A percentile compares a stretch with the other conserved stretches of the same genome.
These are phyloP conservation scores for Wallacemonas rigidus DNA, from an alignment of 208 protist species.

Conservation along the genomic window DNA sequence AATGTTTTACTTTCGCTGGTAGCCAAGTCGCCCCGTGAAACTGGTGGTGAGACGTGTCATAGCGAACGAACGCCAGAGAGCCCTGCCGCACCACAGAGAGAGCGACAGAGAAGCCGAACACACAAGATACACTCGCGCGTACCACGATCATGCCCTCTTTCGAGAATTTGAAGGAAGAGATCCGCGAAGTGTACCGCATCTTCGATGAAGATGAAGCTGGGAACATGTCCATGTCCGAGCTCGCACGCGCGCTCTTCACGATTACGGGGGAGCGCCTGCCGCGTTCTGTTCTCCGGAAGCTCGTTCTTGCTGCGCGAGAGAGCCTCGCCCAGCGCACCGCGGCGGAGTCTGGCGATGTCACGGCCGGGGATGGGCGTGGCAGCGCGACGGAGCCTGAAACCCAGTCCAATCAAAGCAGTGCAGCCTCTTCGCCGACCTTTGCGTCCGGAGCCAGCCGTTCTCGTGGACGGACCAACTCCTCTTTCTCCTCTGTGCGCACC, in stretches of 20 bases:
- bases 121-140: not conserved
- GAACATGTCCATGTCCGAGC: constrained; percentile 64
- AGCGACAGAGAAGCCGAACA: not conserved
- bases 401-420: not conserved
- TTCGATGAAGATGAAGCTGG: constrained; percentile 84
- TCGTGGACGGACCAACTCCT: not conserved
- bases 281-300: constrained; percentile 51
- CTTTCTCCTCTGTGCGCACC: not conserved
- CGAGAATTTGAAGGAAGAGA: constrained; percentile 64
- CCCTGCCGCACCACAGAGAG: not conserved
- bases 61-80: too few relatives aligned
- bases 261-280: constrained; percentile 72
- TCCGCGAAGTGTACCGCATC: constrained; percentile 80
- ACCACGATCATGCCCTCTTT: constrained; percentile 27
- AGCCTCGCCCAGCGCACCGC: constrained; percentile 30
- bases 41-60: too few relatives aligned
- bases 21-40: too few relatives aligned
- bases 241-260: constrained; percentile 68
- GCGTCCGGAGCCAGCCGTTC: not conserved
- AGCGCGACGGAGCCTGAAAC: not conserved
- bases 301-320: constrained; percentile 51
- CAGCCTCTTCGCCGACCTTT: not conserved
- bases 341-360: constrained; percentile 14
- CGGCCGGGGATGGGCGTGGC: not conserved
- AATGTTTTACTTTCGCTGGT: too few relatives aligned